Base-by-base conservation (phyloP, 176 grass and related monocot genomes). In the Oryza nivara region DNA sequence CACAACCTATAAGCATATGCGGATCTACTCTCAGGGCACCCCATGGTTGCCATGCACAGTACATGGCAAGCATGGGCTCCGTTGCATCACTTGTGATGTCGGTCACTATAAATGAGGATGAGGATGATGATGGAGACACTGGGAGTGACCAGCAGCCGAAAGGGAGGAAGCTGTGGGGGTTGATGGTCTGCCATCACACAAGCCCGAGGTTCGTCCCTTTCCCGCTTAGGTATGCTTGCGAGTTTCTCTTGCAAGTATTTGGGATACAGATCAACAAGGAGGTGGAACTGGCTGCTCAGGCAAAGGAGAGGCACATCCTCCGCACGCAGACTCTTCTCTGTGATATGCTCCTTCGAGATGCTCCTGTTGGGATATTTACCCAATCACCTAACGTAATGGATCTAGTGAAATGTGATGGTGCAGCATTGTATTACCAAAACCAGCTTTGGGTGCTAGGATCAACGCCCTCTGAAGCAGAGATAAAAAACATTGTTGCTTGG, bases 1-100 rank as follows among this genome's bases (percentile, higher is more conserved):
- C 70, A 67, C 88, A 99, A 61, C 88, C 91, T 38, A 75, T 96
- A 75, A 99, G 87, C 28, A 74, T 99, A 10, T 88, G 85, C 16
- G 96, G 96, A 63, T 99, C 96, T 4, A 94, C 89, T n/a, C 91
- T 99, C 35, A 89, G 93, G 76, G 89, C 96, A 63, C 84, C 93
- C 72, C 93, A 99, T 72, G 96, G 91, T 30, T 99, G 96, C 81
- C 96, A 96, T 75, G 88, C 89, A 11, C 96, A 99, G 46, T 99
- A 99, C 93, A 99, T 99, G 93, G 89, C 86, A 16, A 96, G 96
- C 83, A 99, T 99, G 96, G 96, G 96, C 2, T 96, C 96, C 3
- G 70, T 90, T 72, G 93, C 96, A 0, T 99, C 96, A 0, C 91
- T 99, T 30, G 96, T 99, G 17, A 96, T 99, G 96, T 95, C 96